Evolutionary conservation across 2,329 filamentous ascomycete genomes (phyloP).

Genomic region (Claviceps quebecensis): DNA sequence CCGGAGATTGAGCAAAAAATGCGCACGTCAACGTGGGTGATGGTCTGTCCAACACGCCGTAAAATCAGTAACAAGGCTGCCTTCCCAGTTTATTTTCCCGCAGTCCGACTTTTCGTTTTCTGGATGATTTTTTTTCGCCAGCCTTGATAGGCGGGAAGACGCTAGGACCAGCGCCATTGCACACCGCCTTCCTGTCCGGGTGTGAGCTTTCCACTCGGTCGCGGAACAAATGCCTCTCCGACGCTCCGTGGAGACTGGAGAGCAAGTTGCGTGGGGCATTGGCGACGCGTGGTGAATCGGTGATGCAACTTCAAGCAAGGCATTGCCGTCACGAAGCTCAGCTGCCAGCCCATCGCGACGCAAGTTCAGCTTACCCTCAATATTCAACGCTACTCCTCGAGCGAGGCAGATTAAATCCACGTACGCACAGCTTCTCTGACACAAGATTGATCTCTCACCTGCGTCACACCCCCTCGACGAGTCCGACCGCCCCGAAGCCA

Average conservation of each 20-base stretch:
- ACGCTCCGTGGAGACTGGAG: neutral
- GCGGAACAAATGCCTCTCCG: conserved; percentile 9
- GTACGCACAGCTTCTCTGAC: neutral
- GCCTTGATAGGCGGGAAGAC: conserved; percentile 6
- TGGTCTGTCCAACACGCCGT: conserved; percentile 5
- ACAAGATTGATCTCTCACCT: neutral
- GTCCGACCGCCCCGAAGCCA: too few relatives aligned
- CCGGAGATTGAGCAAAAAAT: too few relatives aligned
- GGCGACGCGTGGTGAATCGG: neutral
- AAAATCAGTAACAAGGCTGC: too few relatives aligned
- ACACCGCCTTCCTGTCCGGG: conserved; percentile 12
- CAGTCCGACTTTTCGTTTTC: conserved; percentile 8
- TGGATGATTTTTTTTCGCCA: conserved; percentile 11
- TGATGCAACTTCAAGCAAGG: neutral
- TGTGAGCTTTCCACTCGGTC: conserved; percentile 1
- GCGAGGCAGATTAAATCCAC: neutral
- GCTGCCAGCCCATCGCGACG: too few relatives aligned
- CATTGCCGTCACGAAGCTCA: too few relatives aligned
- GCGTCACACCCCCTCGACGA: neutral
- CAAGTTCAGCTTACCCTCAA: too few relatives aligned
- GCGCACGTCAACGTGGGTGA: conserved; percentile 4
- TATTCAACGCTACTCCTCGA: too few relatives aligned
- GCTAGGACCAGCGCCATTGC: neutral
- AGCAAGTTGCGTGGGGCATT: neutral
- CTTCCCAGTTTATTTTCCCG: conserved; percentile 10